Evolutionary conservation across 2,329 filamentous ascomycete species (phyloP).

Genomic region (Paramyrothecium sp.): DNA sequence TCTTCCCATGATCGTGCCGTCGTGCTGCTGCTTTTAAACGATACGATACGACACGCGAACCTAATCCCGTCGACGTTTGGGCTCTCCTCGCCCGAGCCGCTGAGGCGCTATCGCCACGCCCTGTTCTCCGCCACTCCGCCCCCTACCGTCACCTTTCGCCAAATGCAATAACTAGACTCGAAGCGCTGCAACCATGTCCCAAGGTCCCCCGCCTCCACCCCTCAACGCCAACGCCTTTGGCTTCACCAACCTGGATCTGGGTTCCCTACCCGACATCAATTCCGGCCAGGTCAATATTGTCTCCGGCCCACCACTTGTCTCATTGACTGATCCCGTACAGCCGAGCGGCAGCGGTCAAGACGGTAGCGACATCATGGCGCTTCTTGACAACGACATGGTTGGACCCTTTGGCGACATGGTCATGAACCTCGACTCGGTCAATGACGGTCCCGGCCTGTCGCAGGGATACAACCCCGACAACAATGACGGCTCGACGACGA

Average conservation of each 20-base stretch:
- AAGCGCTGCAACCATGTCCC: constrained; percentile 29
- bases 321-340: constrained; percentile 8
- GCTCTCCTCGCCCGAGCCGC: neutral
- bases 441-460: constrained; percentile 19
- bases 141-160: constrained; percentile 9
- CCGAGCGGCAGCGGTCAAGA: constrained; percentile 25
- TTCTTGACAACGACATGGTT: constrained; percentile 42
- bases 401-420: constrained; percentile 35
- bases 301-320: constrained; percentile 2
- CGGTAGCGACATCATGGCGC: constrained; percentile 38
- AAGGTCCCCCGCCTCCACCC: constrained; percentile 31
- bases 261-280: constrained; percentile 23
- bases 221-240: constrained; percentile 31
- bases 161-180: constrained; percentile 25
- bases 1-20: neutral
- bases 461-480: constrained; percentile 15
- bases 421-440: constrained; percentile 40
- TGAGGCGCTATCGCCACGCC: neutral
- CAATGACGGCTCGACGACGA: constrained; percentile 14
- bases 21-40: too few relatives aligned
- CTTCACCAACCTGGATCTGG: constrained; percentile 29
- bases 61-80: too few relatives aligned
- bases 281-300: constrained; percentile 19
- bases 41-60: too few relatives aligned
- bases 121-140: neutral